These are phyloP conservation scores for Seiridium cupressi DNA, from an alignment of 2,329 filamentous ascomycete genomes.

Conservation along the genomic window DNA sequence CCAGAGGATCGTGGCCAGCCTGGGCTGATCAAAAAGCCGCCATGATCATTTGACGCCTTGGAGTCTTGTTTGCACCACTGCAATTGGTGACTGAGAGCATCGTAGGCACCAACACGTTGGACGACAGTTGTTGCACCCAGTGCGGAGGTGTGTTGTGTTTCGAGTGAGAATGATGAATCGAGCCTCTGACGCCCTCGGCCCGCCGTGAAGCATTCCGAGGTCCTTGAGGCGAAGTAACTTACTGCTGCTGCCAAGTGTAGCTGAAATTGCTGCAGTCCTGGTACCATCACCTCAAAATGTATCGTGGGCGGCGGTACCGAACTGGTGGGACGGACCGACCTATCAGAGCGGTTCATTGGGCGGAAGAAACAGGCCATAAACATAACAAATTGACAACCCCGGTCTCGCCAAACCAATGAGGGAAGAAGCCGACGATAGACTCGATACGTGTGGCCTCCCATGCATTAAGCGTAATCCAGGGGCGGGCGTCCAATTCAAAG, in stretches of 20 bases:
- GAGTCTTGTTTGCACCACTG: neutral
- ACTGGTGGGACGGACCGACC: neutral
- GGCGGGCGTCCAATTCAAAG: neutral
- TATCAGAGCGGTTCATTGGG: too few relatives aligned
- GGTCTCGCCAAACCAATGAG: neutral
- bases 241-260: neutral
- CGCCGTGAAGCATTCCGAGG: neutral
- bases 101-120: neutral
- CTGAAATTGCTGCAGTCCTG: neutral
- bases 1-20: neutral
- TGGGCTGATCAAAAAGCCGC: neutral
- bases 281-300: neutral
- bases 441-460: neutral
- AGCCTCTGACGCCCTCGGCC: neutral
- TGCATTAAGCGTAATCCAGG: neutral
- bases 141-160: too few relatives aligned
- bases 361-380: neutral
- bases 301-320: neutral
- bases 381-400: neutral
- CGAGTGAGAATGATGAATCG: neutral
- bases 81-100: neutral
- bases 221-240: neutral
- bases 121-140: neutral
- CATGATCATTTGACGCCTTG: neutral
- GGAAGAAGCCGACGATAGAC: neutral